Conservation (phyloP, 1,284 basidiomycete species). For the Singerocomus inundabilis region DNA sequence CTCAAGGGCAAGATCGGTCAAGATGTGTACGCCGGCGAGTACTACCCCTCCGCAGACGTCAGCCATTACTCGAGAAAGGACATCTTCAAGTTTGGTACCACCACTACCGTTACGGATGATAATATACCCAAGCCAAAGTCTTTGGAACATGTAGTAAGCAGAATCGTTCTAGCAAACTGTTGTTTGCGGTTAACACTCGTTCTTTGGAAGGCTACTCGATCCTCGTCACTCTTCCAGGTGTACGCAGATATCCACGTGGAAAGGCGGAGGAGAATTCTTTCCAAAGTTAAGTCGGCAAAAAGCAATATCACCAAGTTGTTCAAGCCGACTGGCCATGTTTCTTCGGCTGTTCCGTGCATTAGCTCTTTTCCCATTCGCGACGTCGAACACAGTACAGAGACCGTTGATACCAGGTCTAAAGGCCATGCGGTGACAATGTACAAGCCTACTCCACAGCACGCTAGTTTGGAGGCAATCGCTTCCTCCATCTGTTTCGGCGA, state of each 20-base stretch:
- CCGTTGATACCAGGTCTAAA: neutral
- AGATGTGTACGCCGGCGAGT: neutral
- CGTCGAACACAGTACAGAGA: neutral
- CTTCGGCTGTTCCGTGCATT: neutral
- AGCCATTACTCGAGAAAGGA: neutral
- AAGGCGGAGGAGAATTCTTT: constrained; percentile 12
- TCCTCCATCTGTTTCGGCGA: neutral
- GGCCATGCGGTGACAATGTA: neutral
- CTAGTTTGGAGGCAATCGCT: neutral
- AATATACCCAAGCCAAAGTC: neutral
- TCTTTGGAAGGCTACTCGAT: neutral
- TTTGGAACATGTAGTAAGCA: constrained; percentile 10
- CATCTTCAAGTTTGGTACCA: constrained; percentile 10
- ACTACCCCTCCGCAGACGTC: neutral
- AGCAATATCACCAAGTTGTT: constrained; percentile 20
- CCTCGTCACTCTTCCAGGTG: neutral
- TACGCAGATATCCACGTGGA: neutral
- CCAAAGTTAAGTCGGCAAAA: constrained; percentile 17
- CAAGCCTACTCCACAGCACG: neutral
- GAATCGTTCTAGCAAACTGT: neutral
- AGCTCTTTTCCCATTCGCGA: neutral
- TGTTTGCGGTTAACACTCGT: neutral
- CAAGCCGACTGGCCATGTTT: constrained; percentile 3
- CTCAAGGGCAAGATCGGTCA: constrained; percentile 1
- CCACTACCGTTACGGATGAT: neutral